Evolutionary conservation across 345 rosid species (phyloP), one percentile per base, ranked within the genome.

Genomic region (Heritiera littoralis): DNA sequence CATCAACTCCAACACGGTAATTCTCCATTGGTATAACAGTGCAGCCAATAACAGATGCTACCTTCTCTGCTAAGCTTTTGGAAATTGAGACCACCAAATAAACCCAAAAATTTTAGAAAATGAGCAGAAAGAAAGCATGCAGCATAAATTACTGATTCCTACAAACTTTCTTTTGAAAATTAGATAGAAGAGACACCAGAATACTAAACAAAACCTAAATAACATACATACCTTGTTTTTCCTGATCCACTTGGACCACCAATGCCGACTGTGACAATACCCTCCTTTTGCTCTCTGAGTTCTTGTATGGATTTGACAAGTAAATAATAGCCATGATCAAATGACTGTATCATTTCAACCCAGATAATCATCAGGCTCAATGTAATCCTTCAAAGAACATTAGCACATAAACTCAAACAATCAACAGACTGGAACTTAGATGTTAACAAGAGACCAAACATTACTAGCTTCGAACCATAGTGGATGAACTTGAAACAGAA

Each of bases 191-290:
- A 46, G 77, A 63, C 61, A 69, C 58, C 76, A 35, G 76, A 72
- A 30, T 15, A 72, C 46, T 32, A 72, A 72, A 51, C 59, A 72
- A 56, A 78, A 52, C 38, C 9, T 41, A 12, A 70, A 74, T 69
- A 79, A 66, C 59, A 55, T 38, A 13, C 65, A 66, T 80, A 92
- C 99, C 98, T 97, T 3, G 99, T 84, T 87, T 97, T 97, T 68
- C 99, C 99, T 0, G 98, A 97, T 80, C 99, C 99, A 80, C 98
- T 90, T 35, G 99, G 99, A 55, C 99, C 99, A 78, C 98, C 98
- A 49, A 97, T 89, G 80, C 98, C 99, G 72, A 97, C 98, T 7
- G 91, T 90, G 77, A 97, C 98, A 84, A 87, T 64, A 82, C 98
- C 95, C 69, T 89, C 91, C 79, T 97, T 97, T 84, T 90, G 93